phyloP scores from a whole-genome alignment of 2,329 filamentous ascomycete species.

The Alternaria atra region DNA sequence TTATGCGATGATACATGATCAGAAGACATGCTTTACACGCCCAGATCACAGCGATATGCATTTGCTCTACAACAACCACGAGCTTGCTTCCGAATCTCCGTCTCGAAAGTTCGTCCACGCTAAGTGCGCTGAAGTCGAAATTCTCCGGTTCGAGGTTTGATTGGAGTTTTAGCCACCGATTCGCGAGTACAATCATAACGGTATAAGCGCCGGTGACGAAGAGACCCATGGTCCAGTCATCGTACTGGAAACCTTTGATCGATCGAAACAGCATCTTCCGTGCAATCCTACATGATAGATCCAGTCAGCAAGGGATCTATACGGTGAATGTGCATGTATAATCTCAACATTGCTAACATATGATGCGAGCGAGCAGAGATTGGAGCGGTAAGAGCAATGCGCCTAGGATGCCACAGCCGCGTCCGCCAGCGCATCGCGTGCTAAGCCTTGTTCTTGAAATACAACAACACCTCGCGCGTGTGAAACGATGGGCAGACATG shows the following conservation, averaged over 20 bases:
- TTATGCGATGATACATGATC: constrained; percentile 63
- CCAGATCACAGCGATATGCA: constrained; percentile 62
- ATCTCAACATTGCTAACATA: background rate
- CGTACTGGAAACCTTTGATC: constrained; percentile 60
- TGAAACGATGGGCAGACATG: background rate
- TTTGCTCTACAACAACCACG: constrained; percentile 63
- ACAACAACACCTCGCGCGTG: background rate
- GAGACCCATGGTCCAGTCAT: constrained; percentile 66
- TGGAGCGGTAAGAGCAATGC: background rate
- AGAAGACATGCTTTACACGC: constrained; percentile 63
- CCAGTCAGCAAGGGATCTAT: constrained; percentile 2
- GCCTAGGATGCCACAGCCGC: background rate
- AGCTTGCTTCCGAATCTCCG: constrained; percentile 55
- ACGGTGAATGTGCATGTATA: background rate
- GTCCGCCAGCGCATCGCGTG: constrained; percentile 1
- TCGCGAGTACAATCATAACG: constrained; percentile 59
- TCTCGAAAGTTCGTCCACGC: constrained; percentile 45
- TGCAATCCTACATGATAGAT: constrained; percentile 48
- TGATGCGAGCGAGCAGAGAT: background rate
- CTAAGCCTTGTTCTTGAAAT: constrained; percentile 3
- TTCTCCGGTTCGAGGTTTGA: constrained; percentile 57
- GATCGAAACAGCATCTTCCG: constrained; percentile 58
- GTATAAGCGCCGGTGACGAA: constrained; percentile 61
- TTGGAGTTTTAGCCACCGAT: constrained; percentile 52
- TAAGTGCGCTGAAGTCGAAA: constrained; percentile 56